A percentile compares a stretch with the other conserved stretches of the same genome.
phyloP scores from a whole-genome alignment of 345 rosid genomes.

The Brassica nigra region DNA sequence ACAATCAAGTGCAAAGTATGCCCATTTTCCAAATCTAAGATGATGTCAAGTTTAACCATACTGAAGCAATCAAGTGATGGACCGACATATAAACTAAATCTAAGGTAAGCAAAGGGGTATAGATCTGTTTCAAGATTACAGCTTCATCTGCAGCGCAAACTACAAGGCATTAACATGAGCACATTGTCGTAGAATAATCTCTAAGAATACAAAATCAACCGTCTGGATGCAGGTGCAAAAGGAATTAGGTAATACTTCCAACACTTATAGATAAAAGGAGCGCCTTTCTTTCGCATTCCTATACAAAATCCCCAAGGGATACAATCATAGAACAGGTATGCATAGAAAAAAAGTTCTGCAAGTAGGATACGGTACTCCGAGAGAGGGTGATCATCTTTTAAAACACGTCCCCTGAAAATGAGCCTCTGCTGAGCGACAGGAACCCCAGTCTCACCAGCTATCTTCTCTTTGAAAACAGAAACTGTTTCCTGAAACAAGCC shows the following conservation, averaged over 20 bases:
- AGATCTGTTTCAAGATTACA: neutral
- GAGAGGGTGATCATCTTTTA: constrained; percentile 86
- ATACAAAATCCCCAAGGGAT: neutral
- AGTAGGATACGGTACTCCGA: constrained; percentile 89
- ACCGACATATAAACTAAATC: constrained; percentile 3
- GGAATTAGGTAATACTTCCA: neutral
- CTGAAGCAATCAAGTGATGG: neutral
- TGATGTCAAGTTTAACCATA: constrained; percentile 46
- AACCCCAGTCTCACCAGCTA: constrained; percentile 68
- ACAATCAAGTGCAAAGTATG: constrained; percentile 88
- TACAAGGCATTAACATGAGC: constrained; percentile 3
- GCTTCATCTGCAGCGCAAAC: neutral
- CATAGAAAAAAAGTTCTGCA: neutral
- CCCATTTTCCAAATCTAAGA: constrained; percentile 86
- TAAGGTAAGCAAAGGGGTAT: neutral
- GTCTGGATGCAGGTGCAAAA: neutral
- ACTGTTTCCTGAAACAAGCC: constrained; percentile 65
- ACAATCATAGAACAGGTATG: neutral
- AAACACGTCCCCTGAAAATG: constrained; percentile 88
- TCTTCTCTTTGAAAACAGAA: constrained; percentile 78
- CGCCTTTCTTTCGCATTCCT: constrained; percentile 4
- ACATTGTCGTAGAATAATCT: neutral
- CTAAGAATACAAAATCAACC: neutral
- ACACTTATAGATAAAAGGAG: neutral
- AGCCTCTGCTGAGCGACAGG: constrained; percentile 88